These are phyloP conservation scores for Sphaceloma murrayae DNA, from an alignment of 2,329 filamentous ascomycete genomes.

Conservation along the genomic window DNA sequence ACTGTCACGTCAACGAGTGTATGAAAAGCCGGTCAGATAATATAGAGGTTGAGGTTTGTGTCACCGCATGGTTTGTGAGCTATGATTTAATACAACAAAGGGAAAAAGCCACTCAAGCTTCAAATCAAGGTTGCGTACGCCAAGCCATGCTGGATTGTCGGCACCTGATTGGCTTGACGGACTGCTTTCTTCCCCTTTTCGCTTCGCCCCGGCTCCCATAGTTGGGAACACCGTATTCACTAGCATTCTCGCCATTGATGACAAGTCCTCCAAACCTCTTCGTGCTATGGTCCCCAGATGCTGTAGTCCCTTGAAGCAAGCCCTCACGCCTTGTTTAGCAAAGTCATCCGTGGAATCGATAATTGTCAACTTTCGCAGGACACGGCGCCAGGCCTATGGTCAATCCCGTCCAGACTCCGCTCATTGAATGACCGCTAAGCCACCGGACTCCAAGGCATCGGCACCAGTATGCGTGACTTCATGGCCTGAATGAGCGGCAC, in stretches of 20 bases:
- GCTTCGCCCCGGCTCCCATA: too few species aligned
- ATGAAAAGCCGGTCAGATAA: slow-evolving; percentile 1
- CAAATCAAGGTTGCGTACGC: slow-evolving; percentile 9
- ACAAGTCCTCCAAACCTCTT: too few species aligned
- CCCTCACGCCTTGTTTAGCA: too few species aligned
- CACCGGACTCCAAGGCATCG: slow-evolving; percentile 88
- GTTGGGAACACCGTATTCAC: too few species aligned
- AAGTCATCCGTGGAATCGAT: too few species aligned
- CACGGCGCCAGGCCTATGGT: not conserved
- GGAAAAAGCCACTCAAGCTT: slow-evolving; percentile 4
- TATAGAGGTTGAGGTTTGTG: slow-evolving; percentile 2
- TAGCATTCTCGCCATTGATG: too few species aligned
- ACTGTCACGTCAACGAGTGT: not conserved
- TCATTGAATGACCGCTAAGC: slow-evolving; percentile 10
- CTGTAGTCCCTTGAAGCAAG: too few species aligned
- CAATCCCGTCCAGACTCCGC: not conserved
- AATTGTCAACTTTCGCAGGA: too few species aligned
- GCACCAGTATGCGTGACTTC: slow-evolving; percentile 87
- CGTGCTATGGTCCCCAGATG: too few species aligned
- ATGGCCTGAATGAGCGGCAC: slow-evolving; percentile 94
- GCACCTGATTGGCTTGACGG: slow-evolving; percentile 9
- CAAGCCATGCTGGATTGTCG: slow-evolving; percentile 11
- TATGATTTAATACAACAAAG: not conserved
- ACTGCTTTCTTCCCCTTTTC: not conserved
- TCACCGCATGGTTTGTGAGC: slow-evolving; percentile 9